phyloP scores from a whole-genome alignment of 208 protist species.

The Histomonas meleagridis region DNA sequence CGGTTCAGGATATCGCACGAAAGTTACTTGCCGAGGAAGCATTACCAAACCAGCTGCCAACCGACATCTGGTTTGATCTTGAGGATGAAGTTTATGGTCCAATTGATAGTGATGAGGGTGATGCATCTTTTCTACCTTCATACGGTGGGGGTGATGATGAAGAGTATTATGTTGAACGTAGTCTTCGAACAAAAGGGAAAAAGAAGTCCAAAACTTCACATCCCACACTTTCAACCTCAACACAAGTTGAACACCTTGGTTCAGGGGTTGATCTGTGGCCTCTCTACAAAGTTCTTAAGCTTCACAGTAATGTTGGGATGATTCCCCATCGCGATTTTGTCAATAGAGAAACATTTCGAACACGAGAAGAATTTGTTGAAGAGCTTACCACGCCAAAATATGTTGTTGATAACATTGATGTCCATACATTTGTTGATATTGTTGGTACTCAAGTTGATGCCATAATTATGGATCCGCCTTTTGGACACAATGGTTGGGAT shows the following conservation, averaged over 20 bases:
- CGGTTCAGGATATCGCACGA: neutral
- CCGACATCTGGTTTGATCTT: neutral
- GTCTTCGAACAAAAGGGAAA: neutral
- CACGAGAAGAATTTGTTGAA: neutral
- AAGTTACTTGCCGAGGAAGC: neutral
- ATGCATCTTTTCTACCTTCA: neutral
- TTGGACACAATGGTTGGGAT: slow-evolving; percentile 1
- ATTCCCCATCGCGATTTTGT: neutral
- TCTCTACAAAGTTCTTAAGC: neutral
- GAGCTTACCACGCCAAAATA: neutral
- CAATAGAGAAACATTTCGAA: neutral
- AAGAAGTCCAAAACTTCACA: neutral
- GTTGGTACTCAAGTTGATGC: neutral
- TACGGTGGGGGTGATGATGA: neutral
- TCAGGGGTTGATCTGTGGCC: slow-evolving; percentile 15
- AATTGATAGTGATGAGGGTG: neutral
- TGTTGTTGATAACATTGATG: neutral
- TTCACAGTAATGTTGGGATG: neutral
- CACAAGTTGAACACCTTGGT: slow-evolving; percentile 11
- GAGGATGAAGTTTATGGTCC: neutral
- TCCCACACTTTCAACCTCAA: neutral
- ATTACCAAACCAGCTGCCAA: neutral
- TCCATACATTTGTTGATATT: neutral
- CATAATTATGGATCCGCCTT: slow-evolving; percentile 21
- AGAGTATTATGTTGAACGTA: neutral